phyloP scores from a whole-genome alignment of 2,329 filamentous ascomycete species.

The Colletotrichum sp. region DNA sequence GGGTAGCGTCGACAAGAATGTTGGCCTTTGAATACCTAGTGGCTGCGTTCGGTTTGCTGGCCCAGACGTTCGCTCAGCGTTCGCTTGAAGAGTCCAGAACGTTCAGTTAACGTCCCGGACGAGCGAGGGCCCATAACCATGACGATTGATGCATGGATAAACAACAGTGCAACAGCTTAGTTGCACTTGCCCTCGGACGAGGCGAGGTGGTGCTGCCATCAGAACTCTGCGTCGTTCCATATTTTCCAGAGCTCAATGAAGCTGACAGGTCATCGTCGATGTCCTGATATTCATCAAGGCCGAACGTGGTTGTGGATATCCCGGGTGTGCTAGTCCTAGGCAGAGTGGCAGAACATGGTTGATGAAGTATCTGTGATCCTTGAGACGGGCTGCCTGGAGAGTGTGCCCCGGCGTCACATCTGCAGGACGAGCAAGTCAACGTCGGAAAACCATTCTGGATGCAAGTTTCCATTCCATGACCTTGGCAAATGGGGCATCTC shows the following conservation, averaged over 20 bases:
- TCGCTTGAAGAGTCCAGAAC: constrained; percentile 9
- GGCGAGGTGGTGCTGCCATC: not conserved
- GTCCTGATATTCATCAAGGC: not conserved
- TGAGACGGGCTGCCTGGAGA: not conserved
- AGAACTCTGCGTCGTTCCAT: not conserved
- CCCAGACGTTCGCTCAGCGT: constrained; percentile 4
- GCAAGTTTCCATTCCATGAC: not conserved
- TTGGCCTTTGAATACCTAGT: not conserved
- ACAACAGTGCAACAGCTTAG: not conserved
- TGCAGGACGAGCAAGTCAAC: not conserved
- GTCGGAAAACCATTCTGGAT: not conserved
- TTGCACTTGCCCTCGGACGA: not conserved
- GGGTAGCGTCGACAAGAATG: not conserved
- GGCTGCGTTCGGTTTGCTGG: constrained; percentile 1
- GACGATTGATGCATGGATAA: constrained; percentile 1
- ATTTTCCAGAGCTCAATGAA: not conserved
- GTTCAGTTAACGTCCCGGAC: not conserved
- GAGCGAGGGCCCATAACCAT: not conserved
- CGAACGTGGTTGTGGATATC: not conserved
- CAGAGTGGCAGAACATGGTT: not conserved
- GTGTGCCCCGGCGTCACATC: not conserved
- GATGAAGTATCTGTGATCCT: not conserved
- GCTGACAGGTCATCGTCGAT: not conserved
- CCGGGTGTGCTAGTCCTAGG: not conserved
- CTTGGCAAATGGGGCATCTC: not conserved